Evolutionary conservation across 106 monocot species (phyloP).

Genomic region (Agapanthus africanus): DNA sequence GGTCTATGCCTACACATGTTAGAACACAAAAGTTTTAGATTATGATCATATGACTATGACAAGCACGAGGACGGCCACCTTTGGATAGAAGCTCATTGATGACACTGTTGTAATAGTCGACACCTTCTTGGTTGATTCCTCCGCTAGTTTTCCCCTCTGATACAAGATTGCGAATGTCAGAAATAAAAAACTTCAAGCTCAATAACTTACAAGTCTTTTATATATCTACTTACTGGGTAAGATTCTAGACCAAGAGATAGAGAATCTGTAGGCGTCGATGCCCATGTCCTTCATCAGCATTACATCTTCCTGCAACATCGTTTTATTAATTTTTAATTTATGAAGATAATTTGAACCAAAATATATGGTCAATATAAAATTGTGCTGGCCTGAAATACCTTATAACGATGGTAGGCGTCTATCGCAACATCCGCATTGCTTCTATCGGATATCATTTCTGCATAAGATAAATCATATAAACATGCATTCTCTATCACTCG

Average conservation of each 20-base stretch:
- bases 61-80: neutral
- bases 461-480: no score
- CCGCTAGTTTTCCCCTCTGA: slow-evolving; percentile 10
- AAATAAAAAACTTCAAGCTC: neutral
- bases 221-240: slow-evolving; percentile 9
- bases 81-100: slow-evolving; percentile 13
- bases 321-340: neutral
- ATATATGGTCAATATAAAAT: neutral
- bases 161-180: neutral
- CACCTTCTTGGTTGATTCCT: slow-evolving; percentile 11
- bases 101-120: slow-evolving; percentile 9
- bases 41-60: neutral
- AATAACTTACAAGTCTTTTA: neutral
- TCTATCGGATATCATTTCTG: slow-evolving; percentile 7
- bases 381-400: neutral
- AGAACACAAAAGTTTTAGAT: neutral
- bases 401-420: slow-evolving; percentile 6
- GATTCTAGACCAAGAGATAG: slow-evolving; percentile 17
- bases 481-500: no score
- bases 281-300: slow-evolving; percentile 4
- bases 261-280: slow-evolving; percentile 6
- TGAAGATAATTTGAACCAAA: neutral
- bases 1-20: slow-evolving; percentile 23
- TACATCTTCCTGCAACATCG: slow-evolving; percentile 4
- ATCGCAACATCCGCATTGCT: slow-evolving; percentile 6